These are phyloP conservation scores for Microbotryomycetes sp. DNA, from an alignment of 1,284 basidiomycete genomes.

Conservation along the genomic window DNA sequence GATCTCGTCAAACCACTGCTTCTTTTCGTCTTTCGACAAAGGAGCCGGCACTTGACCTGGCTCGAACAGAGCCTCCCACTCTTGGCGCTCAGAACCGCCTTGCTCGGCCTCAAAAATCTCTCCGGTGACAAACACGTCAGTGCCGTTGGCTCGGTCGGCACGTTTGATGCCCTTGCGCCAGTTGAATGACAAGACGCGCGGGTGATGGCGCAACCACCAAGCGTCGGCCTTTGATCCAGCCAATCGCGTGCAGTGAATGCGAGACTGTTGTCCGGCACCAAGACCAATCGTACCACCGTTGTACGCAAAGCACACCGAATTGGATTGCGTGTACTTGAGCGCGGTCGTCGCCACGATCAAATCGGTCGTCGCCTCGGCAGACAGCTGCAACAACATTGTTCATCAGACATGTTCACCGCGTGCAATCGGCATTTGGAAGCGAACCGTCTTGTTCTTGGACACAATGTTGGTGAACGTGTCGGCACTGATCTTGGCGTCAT, in stretches of 20 bases:
- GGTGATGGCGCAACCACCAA: conserved; percentile 98
- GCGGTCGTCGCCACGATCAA: conserved; percentile 91
- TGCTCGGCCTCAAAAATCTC: conserved; percentile 68
- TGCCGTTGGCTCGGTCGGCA: conserved; percentile 95
- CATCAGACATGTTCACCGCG: too few species aligned
- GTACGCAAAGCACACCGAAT: conserved; percentile 94
- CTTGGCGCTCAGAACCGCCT: conserved; percentile 61
- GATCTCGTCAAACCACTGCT: conserved; percentile 61
- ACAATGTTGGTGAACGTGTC: conserved; percentile 82
- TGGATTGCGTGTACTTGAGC: conserved; percentile 98
- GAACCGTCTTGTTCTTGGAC: conserved; percentile 72
- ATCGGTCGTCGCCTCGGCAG: conserved; percentile 66
- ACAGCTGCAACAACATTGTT: conserved; percentile 63
- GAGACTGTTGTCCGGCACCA: conserved; percentile 95
- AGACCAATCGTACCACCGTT: conserved; percentile 91
- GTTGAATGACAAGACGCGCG: conserved; percentile 78
- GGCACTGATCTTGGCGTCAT: conserved; percentile 80
- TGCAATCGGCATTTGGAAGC: neutral
- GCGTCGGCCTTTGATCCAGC: conserved; percentile 97
- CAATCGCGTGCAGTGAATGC: conserved; percentile 97
- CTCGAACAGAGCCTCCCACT: conserved; percentile 89
- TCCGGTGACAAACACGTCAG: conserved; percentile 91
- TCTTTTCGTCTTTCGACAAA: conserved; percentile 65
- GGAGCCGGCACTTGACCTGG: conserved; percentile 52
- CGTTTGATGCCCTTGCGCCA: conserved; percentile 98